Evolutionary conservation across 2,329 filamentous ascomycete species (phyloP), one percentile per base, ranked within the genome.

Genomic region (Geoglossum cookeanum): DNA sequence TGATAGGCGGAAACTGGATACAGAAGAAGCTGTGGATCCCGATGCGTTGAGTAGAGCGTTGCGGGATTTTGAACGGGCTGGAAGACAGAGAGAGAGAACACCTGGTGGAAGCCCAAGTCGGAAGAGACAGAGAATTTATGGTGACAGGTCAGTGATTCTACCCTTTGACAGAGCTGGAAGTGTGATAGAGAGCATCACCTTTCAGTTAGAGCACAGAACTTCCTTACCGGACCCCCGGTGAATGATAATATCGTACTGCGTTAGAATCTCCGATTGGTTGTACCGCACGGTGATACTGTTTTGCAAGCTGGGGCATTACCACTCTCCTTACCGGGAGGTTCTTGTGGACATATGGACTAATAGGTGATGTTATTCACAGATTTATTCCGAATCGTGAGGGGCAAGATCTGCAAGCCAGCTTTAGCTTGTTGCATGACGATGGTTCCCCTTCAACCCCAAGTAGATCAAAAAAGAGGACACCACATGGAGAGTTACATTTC

Each of bases 321-420:
- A 3, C 33, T 3, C 3, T 15, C 27, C 17, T 32, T 27, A 17
- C 48, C 22, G 22, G 2, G 15, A 33, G 15, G 13, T 39, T 27
- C 11, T 8, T 27, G 6, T 7, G 17, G 8, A 30, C 30, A 13
- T 22, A 53, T 30, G 17, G 17, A 42, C 57, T 56, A 51, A 60
- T 22, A 8, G 33, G 54, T 22, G 37, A 30, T 44, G 6, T 44
- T 44, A 35, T 30, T 15, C 8, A 55, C 58, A 94, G 92, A 65
- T 98, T 98, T 68, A 97, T 98, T 63, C 92, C 92, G 32, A 94
- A 92, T 64, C 81, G 92, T 47, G 84, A 90, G 62, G 92, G 91
- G 4, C 89, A 95, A 69, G 92, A 98, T 69, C 75, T 97, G 29
- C 86, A 91, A 68, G 89, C 91, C 56, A 94, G 89, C 69, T 97